Conservation (phyloP, 495 filamentous ascomycete genomes). For the Penicillium waksmanii region DNA sequence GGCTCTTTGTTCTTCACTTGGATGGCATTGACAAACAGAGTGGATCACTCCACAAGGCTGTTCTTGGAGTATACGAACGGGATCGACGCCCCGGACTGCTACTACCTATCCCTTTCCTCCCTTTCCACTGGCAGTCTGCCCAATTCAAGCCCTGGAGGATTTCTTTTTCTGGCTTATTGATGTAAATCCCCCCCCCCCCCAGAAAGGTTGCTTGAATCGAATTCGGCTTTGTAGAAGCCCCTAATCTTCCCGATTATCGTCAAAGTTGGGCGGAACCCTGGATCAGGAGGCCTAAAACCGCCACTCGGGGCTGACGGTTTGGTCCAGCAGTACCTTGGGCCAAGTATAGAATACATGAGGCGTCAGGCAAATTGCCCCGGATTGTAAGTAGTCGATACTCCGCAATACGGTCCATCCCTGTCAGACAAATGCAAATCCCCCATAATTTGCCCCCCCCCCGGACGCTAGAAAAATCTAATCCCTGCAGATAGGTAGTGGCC, state of each 20-base stretch:
- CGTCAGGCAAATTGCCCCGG: background rate
- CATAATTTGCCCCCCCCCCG: constrained; percentile 27
- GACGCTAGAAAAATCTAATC: constrained; percentile 22
- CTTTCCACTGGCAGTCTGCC: background rate
- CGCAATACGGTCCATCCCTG: constrained; percentile 8
- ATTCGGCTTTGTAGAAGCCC: background rate
- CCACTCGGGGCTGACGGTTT: constrained; percentile 19
- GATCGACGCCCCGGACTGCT: background rate
- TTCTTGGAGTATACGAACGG: background rate
- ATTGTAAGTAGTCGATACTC: constrained; percentile 19
- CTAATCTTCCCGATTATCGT: constrained; percentile 18
- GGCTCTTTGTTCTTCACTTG: no score
- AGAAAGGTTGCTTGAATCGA: background rate
- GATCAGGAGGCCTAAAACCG: constrained; percentile 18
- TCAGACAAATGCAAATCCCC: constrained; percentile 11
- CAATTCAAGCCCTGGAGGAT: background rate
- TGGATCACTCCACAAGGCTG: constrained; percentile 7
- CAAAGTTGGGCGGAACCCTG: constrained; percentile 20
- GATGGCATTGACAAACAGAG: background rate
- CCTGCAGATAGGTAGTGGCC: constrained; percentile 1
- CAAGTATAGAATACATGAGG: constrained; percentile 13
- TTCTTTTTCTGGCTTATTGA: background rate
- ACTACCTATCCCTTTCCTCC: background rate
- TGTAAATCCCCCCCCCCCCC: background rate
- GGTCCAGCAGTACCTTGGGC: constrained; percentile 14